Conservation (phyloP, 495 filamentous ascomycete species). For the Penicillium soppii region DNA sequence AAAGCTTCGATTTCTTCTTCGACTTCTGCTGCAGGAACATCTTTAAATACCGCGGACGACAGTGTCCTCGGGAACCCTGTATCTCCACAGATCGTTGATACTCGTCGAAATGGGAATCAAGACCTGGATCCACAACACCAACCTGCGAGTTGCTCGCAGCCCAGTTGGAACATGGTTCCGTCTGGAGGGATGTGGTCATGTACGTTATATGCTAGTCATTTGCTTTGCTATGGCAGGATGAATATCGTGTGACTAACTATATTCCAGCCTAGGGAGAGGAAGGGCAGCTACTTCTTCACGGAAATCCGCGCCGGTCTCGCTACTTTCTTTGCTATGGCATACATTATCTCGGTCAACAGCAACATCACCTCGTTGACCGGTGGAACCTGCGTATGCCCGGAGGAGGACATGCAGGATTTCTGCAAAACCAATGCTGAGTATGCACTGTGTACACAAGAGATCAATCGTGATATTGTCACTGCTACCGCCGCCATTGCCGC, state of each 20-base stretch:
- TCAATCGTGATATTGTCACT: conserved; percentile 75
- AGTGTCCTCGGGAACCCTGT: conserved; percentile 1
- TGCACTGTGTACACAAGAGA: conserved; percentile 58
- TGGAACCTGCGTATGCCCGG: conserved; percentile 72
- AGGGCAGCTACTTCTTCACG: conserved; percentile 74
- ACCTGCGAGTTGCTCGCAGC: conserved; percentile 54
- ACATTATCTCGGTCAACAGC: conserved; percentile 74
- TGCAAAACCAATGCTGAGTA: conserved; percentile 61
- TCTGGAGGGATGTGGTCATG: conserved; percentile 72
- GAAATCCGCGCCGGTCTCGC: conserved; percentile 76
- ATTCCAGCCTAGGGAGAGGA: conserved; percentile 58
- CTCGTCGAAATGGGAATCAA: conserved; percentile 31
- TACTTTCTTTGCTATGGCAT: conserved; percentile 88
- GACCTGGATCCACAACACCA: conserved; percentile 52
- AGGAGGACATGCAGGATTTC: conserved; percentile 41
- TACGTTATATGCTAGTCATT: conserved; percentile 34
- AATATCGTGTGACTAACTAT: neutral
- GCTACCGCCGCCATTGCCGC: conserved; percentile 77
- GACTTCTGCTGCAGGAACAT: conserved; percentile 4
- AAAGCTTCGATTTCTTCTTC: neutral
- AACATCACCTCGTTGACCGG: conserved; percentile 65
- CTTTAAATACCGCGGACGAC: conserved; percentile 11
- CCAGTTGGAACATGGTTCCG: conserved; percentile 70
- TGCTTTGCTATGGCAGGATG: neutral
- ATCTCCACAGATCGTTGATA: conserved; percentile 7